phyloP scores from a whole-genome alignment of 1,284 basidiomycete species.

The Anthracocystis walkeri region DNA sequence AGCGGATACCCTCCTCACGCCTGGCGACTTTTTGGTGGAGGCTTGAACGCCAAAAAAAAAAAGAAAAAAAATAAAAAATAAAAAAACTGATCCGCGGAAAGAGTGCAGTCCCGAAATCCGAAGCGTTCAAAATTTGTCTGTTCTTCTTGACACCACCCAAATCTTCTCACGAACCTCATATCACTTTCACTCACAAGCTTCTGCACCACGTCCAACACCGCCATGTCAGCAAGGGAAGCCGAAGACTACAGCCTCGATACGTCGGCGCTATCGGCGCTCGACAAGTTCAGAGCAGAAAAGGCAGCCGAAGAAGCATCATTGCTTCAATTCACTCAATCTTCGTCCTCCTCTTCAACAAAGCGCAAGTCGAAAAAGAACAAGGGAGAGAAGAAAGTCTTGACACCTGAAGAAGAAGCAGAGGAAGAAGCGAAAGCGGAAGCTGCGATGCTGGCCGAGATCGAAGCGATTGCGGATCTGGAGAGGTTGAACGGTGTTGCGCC shows the following conservation, averaged over 20 bases:
- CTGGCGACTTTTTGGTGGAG: slow-evolving; percentile 1
- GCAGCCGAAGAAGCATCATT: slow-evolving; percentile 60
- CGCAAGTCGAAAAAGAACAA: slow-evolving; percentile 21
- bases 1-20: no score
- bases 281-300: slow-evolving; percentile 61
- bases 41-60: background rate
- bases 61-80: background rate
- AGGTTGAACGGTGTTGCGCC: slow-evolving; percentile 45
- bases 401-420: slow-evolving; percentile 19
- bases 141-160: no score
- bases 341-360: slow-evolving; percentile 16
- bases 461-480: slow-evolving; percentile 52
- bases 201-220: background rate
- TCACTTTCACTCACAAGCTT: no score
- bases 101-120: background rate
- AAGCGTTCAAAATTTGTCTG: background rate
- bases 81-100: background rate
- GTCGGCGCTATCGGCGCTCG: slow-evolving; percentile 62
- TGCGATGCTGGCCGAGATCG: slow-evolving; percentile 57
- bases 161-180: no score
- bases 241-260: slow-evolving; percentile 57
- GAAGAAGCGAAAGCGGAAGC: slow-evolving; percentile 49
- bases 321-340: slow-evolving; percentile 30
- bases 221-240: background rate
- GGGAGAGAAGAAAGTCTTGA: slow-evolving; percentile 26